Evolutionary conservation across 768 basidiomycete genomes (phyloP), one percentile per base, ranked within the genome.

Genomic region (Suillus lakei): DNA sequence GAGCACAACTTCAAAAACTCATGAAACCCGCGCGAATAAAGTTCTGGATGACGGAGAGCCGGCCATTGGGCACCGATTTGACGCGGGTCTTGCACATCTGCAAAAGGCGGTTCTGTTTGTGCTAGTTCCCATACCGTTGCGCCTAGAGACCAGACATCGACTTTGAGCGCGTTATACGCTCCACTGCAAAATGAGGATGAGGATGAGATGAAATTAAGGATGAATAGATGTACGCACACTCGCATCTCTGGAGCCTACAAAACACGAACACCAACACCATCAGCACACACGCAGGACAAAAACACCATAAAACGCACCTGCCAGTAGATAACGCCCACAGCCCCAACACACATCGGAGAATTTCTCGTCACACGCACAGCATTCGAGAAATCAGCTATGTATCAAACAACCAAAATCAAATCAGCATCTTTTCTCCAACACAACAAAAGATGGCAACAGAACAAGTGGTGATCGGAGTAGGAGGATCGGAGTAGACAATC

Each of bases 51-150:
- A 38, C 78, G 74, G 41, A 93, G 72, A 23, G 86, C 78, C 7
- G 92, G 92, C 87, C 89, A 92, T 4, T 87, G 85, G 30, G 87
- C 82, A 9, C 81, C 83, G 13, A 91, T 72, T 32, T 78, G 73
- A 12, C 70, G 70, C 6, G 77, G 64, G 64, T 86, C 82, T 61
- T 86, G 83, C 0, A 84, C 79, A 63, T 86, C 83, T 4, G 84
- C 81, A 72, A 93, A 94, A 0, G 92, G 92, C 5, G 92, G 92
- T 60, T 85, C 81, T 7, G 88, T 85, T 72, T 94, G 85, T 1
- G 90, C 90, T 77, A 91, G 83, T 72, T 94, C 92, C 92, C 92
- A 93, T 0, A 91, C 83, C 0, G 92, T 94, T 0, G 92, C 92
- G 2, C 92, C 92, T 7, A 93, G 79, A 0, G 91, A 92, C 91